Conservation (phyloP, 768 basidiomycete genomes). For the Pisolithus tinctorius region DNA sequence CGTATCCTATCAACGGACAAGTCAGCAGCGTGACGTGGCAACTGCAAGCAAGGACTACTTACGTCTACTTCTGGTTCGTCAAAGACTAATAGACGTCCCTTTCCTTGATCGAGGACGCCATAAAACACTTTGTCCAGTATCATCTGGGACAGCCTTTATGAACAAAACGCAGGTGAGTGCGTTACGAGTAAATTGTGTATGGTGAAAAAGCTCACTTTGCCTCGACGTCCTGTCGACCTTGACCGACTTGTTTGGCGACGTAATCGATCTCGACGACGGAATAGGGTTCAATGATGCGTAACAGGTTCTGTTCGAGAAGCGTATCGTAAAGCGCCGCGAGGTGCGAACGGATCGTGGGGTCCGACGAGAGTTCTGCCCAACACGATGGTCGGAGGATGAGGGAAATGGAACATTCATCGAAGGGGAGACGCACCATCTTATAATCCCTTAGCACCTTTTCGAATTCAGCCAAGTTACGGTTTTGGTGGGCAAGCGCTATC, state of each 20-base stretch:
- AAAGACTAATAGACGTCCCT: too few relatives aligned
- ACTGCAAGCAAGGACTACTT: too few relatives aligned
- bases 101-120: too few relatives aligned
- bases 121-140: too few relatives aligned
- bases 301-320: conserved; percentile 88
- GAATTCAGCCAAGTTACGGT: conserved; percentile 83
- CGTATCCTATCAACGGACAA: conserved; percentile 48
- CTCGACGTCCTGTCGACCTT: conserved; percentile 83
- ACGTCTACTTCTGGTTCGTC: too few relatives aligned
- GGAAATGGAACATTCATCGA: conserved; percentile 42
- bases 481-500: conserved; percentile 89
- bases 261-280: conserved; percentile 86
- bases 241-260: conserved; percentile 82
- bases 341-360: conserved; percentile 93
- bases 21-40: too few relatives aligned
- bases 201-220: conserved; percentile 55
- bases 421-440: conserved; percentile 47
- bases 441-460: conserved; percentile 85
- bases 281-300: conserved; percentile 95
- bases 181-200: too few relatives aligned
- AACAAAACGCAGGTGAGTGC: too few relatives aligned
- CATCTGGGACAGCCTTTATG: too few relatives aligned
- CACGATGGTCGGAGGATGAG: neutral
- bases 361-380: conserved; percentile 78
- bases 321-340: conserved; percentile 93